Percentiles rank a stretch among this genome's conserved stretches.
Evolutionary conservation across 2,329 filamentous ascomycete species (phyloP).

Genomic region (Phialocephala sp.): DNA sequence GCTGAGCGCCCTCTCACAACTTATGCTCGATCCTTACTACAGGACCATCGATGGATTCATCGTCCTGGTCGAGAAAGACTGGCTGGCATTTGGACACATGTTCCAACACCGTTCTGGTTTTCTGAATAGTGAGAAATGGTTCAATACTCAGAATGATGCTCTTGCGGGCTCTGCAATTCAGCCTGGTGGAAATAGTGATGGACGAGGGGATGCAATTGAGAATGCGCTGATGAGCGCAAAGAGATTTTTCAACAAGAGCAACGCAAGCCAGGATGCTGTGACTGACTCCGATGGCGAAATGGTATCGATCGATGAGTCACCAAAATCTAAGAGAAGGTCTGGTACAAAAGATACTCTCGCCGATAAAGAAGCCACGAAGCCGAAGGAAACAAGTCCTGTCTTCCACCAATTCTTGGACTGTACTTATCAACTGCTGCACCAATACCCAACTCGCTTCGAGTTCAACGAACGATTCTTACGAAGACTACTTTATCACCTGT

Average conservation of each 20-base stretch:
- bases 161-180: slow-evolving; percentile 68
- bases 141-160: slow-evolving; percentile 81
- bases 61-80: slow-evolving; percentile 94
- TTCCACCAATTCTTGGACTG: slow-evolving; percentile 98
- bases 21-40: slow-evolving; percentile 95
- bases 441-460: slow-evolving; percentile 88
- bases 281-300: slow-evolving; percentile 58
- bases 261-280: slow-evolving; percentile 67
- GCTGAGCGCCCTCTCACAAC: slow-evolving; percentile 86
- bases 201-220: slow-evolving; percentile 75
- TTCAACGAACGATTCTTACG: slow-evolving; percentile 94
- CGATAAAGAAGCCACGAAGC: slow-evolving; percentile 73
- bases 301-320: slow-evolving; percentile 38
- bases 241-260: slow-evolving; percentile 86
- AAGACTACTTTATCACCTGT: slow-evolving; percentile 88
- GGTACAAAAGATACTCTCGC: slow-evolving; percentile 45
- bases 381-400: slow-evolving; percentile 92
- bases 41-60: slow-evolving; percentile 95
- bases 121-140: slow-evolving; percentile 92
- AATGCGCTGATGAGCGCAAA: slow-evolving; percentile 84
- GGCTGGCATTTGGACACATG: slow-evolving; percentile 97
- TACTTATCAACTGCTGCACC: slow-evolving; percentile 86
- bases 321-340: slow-evolving; percentile 46
- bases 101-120: slow-evolving; percentile 92
- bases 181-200: slow-evolving; percentile 58